Percentiles rank a stretch among this genome's conserved stretches.
phyloP scores from a whole-genome alignment of 768 basidiomycete species.

The Tulasnella calospora region DNA sequence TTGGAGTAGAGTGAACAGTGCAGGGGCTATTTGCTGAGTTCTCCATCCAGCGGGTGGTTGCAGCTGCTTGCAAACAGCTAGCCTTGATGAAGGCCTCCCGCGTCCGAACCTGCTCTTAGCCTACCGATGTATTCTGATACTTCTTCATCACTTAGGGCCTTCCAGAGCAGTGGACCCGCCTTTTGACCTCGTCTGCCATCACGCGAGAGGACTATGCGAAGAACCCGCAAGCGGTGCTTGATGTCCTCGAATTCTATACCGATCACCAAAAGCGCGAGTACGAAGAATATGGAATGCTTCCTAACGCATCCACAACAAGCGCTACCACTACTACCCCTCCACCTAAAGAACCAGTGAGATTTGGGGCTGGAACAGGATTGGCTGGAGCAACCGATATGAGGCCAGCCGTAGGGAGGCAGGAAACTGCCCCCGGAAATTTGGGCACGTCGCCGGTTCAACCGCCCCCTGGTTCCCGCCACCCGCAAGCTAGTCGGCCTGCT shows the following conservation, averaged over 20 bases:
- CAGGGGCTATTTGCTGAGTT: not conserved
- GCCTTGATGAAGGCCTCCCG: not conserved
- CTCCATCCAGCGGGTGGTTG: not conserved
- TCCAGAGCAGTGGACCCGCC: constrained; percentile 94
- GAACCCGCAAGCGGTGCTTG: constrained; percentile 94
- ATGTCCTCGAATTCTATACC: constrained; percentile 97
- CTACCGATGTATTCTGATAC: constrained; percentile 12
- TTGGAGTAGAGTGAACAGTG: not conserved
- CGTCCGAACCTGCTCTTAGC: not conserved
- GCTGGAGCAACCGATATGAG: constrained; percentile 42
- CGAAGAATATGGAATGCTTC: constrained; percentile 52
- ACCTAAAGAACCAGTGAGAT: constrained; percentile 51
- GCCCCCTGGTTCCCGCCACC: not conserved
- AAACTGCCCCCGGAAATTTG: not conserved
- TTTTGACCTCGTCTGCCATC: constrained; percentile 96
- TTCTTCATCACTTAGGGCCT: constrained; percentile 64
- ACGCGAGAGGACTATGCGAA: constrained; percentile 96
- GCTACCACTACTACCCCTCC: not conserved
- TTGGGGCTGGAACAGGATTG: constrained; percentile 87
- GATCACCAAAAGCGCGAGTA: constrained; percentile 94
- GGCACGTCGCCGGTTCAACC: not conserved
- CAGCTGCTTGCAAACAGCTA: not conserved
- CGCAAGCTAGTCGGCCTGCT: constrained; percentile 20
- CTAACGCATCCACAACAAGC: constrained; percentile 20
- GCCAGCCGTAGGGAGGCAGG: not conserved